phyloP scores from a whole-genome alignment of 305 asterid genomes.

The Fraxinus angustifolia region DNA sequence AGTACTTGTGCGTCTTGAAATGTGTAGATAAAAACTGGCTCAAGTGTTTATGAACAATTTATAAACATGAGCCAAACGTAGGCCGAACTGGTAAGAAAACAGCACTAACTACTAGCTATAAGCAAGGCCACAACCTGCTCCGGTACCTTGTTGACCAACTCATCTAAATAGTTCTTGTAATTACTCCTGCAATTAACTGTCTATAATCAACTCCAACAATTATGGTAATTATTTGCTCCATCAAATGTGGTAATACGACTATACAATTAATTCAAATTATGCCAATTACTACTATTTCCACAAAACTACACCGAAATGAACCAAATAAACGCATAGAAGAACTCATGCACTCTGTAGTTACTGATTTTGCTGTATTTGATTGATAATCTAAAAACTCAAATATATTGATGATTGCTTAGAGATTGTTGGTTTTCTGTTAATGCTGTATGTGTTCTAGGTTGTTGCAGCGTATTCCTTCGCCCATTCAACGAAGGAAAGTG shows the following conservation, averaged over 20 bases:
- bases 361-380: slow-evolving; percentile 19
- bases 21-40: background rate
- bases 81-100: background rate
- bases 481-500: slow-evolving; percentile 57
- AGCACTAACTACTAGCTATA: background rate
- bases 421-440: slow-evolving; percentile 2
- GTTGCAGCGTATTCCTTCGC: slow-evolving; percentile 67
- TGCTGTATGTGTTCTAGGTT: slow-evolving; percentile 52
- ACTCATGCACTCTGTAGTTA: background rate
- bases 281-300: background rate
- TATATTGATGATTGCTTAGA: slow-evolving; percentile 15
- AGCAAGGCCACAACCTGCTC: background rate
- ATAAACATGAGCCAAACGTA: background rate
- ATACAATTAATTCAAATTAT: background rate
- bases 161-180: background rate
- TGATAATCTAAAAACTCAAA: slow-evolving; percentile 8
- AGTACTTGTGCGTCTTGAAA: background rate
- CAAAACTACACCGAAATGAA: background rate
- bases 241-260: background rate
- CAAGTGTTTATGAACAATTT: background rate
- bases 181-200: background rate
- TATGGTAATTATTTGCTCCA: background rate
- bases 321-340: background rate
- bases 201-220: background rate
- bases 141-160: background rate